Evolutionary conservation across 75 land plant genomes (phyloP).

Genomic region (Cryptomeria japonica): DNA sequence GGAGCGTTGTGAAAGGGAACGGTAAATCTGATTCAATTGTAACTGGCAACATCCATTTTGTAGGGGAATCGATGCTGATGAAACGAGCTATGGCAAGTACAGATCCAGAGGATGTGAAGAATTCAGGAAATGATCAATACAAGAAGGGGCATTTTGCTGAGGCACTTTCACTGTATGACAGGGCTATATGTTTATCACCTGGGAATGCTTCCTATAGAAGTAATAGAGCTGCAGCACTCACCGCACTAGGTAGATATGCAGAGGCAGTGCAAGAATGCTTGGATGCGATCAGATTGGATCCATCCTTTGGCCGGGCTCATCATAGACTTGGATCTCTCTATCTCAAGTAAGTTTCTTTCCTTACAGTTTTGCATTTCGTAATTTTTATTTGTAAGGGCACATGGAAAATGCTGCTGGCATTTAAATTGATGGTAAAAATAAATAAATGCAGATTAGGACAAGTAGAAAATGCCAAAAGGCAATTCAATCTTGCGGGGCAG

Average conservation of each 20-base stretch:
- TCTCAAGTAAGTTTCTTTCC: constrained; percentile 16
- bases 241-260: constrained; percentile 42
- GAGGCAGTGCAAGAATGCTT: constrained; percentile 78
- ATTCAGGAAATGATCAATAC: constrained; percentile 69
- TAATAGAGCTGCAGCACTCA: constrained; percentile 76
- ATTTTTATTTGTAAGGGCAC: not conserved
- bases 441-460: constrained; percentile 35
- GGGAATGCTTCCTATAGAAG: constrained; percentile 53
- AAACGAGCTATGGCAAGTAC: constrained; percentile 6
- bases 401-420: not conserved
- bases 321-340: constrained; percentile 57
- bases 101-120: constrained; percentile 66
- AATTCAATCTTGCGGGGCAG: constrained; percentile 33
- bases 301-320: constrained; percentile 61
- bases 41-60: constrained; percentile 9
- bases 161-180: constrained; percentile 68
- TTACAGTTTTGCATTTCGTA: not conserved
- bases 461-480: constrained; percentile 29
- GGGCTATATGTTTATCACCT: constrained; percentile 66
- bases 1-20: constrained; percentile 11
- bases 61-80: constrained; percentile 5
- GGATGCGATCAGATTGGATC: constrained; percentile 71
- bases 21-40: constrained; percentile 7
- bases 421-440: not conserved
- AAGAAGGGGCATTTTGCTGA: constrained; percentile 65